A percentile compares a stretch with the other conserved stretches of the same genome.
Evolutionary conservation across 306 rosid genomes (phyloP).

Genomic region (Ammopiptanthus mongolicus): DNA sequence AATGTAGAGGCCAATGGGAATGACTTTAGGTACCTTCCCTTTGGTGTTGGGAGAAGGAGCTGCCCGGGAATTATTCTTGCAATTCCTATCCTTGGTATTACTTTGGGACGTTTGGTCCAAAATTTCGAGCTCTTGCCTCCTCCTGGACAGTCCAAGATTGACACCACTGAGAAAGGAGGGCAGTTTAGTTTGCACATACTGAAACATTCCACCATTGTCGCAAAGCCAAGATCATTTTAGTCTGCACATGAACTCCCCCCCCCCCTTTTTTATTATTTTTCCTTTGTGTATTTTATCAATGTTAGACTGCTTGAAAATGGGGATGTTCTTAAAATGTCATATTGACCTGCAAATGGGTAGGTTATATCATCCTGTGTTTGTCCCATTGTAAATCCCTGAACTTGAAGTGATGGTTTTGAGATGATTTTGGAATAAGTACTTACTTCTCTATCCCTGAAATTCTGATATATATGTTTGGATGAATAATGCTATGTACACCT

Average conservation of each 20-base stretch:
- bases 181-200: conserved; percentile 88
- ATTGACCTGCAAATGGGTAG: conserved; percentile 9
- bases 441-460: neutral
- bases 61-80: conserved; percentile 92
- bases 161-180: conserved; percentile 80
- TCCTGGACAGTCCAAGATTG: conserved; percentile 67
- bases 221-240: conserved; percentile 51
- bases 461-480: neutral
- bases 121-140: conserved; percentile 85
- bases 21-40: conserved; percentile 80
- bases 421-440: conserved; percentile 20
- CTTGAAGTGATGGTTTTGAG: conserved; percentile 5
- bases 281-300: conserved; percentile 6
- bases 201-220: conserved; percentile 78
- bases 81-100: conserved; percentile 76
- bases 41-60: conserved; percentile 83
- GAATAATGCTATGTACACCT: too few species aligned
- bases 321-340: neutral
- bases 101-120: conserved; percentile 77
- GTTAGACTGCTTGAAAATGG: neutral
- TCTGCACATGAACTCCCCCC: neutral
- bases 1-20: conserved; percentile 92
- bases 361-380: neutral
- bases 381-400: conserved; percentile 25
- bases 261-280: neutral